These are phyloP conservation scores for Ensete glaucum DNA, from an alignment of 176 grass and related monocot genomes.

Conservation along the genomic window DNA sequence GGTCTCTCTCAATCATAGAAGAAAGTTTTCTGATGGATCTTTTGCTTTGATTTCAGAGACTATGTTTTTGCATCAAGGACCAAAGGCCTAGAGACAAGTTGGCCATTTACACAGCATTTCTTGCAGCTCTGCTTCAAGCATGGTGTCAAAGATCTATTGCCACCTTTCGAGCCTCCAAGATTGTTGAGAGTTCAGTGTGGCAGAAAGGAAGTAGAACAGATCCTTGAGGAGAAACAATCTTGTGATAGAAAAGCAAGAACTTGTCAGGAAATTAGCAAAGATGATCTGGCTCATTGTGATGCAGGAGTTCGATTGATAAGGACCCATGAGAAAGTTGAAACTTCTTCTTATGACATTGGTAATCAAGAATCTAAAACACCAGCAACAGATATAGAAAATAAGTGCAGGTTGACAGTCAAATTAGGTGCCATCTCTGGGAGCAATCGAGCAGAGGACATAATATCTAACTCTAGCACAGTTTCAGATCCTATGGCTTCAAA, in stretches of 20 bases:
- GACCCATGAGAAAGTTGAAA: background rate
- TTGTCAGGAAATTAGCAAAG: background rate
- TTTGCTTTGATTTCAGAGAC: background rate
- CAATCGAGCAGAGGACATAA: slow-evolving; percentile 7
- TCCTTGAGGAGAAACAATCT: background rate
- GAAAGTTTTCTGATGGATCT: background rate
- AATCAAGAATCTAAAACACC: no score
- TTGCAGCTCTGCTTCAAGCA: background rate
- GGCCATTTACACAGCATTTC: background rate
- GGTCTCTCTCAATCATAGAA: background rate
- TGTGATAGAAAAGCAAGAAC: background rate
- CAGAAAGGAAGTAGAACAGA: background rate
- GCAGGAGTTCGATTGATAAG: background rate
- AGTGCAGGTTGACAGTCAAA: slow-evolving; percentile 16
- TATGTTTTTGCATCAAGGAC: background rate
- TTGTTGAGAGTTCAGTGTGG: background rate
- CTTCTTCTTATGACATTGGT: background rate
- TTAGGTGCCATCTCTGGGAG: background rate
- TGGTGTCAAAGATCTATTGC: background rate
- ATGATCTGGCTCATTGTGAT: background rate
- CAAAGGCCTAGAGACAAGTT: background rate
- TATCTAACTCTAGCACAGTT: slow-evolving; percentile 5
- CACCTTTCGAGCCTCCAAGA: slow-evolving; percentile 1
- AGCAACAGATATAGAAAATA: background rate
- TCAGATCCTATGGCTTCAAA: slow-evolving; percentile 23